Percentiles rank a stretch among this genome's conserved stretches.
Evolutionary conservation across 495 filamentous ascomycete species (phyloP).

Genomic region (Daldinia caldariorum): DNA sequence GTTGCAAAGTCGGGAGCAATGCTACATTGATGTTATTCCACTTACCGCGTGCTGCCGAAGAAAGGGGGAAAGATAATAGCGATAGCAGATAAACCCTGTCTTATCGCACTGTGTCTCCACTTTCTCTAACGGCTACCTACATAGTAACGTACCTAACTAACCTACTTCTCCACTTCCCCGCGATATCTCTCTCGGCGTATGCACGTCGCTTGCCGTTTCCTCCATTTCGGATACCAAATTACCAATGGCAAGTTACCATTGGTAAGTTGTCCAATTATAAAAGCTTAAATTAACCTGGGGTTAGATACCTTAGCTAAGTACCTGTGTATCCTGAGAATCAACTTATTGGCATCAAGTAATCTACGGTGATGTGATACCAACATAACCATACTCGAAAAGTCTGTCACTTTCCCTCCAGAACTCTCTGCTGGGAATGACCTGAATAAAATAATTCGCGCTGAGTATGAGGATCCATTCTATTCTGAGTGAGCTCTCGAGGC

Average conservation of each 20-base stretch:
- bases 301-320: no score
- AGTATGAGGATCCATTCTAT: conserved; percentile 67
- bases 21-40: background rate
- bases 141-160: background rate
- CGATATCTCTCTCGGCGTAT: conserved; percentile 12
- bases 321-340: background rate
- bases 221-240: conserved; percentile 10
- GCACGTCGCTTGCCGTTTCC: conserved; percentile 37
- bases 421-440: conserved; percentile 62
- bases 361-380: conserved; percentile 47
- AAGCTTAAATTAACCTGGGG: background rate
- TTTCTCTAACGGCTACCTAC: conserved; percentile 3
- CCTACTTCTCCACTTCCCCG: background rate
- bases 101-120: background rate
- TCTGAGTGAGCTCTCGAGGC: conserved; percentile 58
- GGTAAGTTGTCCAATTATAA: background rate
- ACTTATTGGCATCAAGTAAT: background rate
- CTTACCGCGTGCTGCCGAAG: background rate
- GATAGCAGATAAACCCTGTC: background rate
- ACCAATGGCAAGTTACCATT: no score
- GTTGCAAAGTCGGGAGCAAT: background rate
- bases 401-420: conserved; percentile 51
- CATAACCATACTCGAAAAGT: conserved; percentile 59
- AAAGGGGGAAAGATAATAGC: background rate
- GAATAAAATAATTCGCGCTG: conserved; percentile 66